Base-by-base conservation (phyloP, 768 basidiomycete species). In the Polyporus arcularius region DNA sequence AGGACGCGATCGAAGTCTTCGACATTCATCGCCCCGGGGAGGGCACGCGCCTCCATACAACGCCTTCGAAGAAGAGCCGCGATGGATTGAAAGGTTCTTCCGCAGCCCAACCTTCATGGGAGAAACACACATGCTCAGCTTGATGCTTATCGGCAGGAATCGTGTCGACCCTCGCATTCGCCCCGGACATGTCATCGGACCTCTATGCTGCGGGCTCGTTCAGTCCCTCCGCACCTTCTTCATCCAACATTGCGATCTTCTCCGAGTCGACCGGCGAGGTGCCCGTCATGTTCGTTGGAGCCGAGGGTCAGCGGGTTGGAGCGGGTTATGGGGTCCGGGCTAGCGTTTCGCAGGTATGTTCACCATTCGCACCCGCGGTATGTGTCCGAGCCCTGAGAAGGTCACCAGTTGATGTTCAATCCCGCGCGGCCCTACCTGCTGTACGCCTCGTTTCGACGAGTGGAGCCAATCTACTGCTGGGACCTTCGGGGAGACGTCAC, bases 1-100 rank as follows among this genome's bases (percentile, higher is more conserved):
- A 93, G 71, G 83, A 88, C 64, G 88, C 92, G 6, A 89, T 96
- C 52, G 94, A 95, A 71, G 80, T 94, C 15, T 92, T 96, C 68
- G 91, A 95, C 66, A 71, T 96, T 5, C 75, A 81, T 10, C 73
- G 74, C 28, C 94, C 94, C 0, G 92, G 94, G 0, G 82, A 85
- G 65, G 91, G 92, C 2, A 81, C 79, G 0, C 82, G 95, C 2
- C 65, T 94, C 3, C 80, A 76, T 15, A 94, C 90, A 1, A 86
- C 85, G 0, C 85, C 87, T 1, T 86, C 85, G 0, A 87, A 87
- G 71, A 92, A 89, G 70, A 90, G 86, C 61, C 88, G 86, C 66
- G 87, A 91, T 53, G 96, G 95, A 0, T 79, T 97, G 47, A 96
- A 94, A 81, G 96, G 95, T 89, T 61, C 39, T 16, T 18, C n/a